Percentiles rank a stretch among this genome's conserved stretches.
These are phyloP conservation scores for Cladochytrium replicatum DNA, from an alignment of 192 early-diverging fungal genomes.

Conservation along the genomic window DNA sequence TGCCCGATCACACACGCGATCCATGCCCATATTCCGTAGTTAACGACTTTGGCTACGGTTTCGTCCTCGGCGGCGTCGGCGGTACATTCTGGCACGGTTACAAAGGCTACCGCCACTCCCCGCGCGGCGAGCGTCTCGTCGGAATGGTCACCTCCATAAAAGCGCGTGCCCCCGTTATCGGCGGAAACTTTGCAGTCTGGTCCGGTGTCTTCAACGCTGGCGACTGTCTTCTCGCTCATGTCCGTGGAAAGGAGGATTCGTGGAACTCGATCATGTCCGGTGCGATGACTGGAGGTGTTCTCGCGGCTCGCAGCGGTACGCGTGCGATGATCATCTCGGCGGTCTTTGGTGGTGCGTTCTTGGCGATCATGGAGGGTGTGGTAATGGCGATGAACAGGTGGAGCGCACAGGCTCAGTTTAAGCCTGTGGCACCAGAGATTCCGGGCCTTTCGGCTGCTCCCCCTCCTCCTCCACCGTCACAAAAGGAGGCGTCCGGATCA, in stretches of 20 bases:
- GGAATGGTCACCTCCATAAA: conserved; percentile 84
- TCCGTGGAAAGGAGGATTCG: conserved; percentile 97
- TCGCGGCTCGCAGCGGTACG: conserved; percentile 81
- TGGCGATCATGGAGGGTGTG: conserved; percentile 94
- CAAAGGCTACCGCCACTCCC: conserved; percentile 98
- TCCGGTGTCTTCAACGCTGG: conserved; percentile 95
- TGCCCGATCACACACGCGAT: conserved; percentile 42
- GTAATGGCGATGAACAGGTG: too few species aligned
- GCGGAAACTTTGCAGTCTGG: conserved; percentile 99
- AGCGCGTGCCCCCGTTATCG: conserved; percentile 84
- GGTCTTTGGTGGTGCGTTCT: conserved; percentile 80
- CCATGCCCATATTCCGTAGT: conserved; percentile 48
- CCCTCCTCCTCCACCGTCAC: too few species aligned
- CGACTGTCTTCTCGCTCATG: conserved; percentile 86
- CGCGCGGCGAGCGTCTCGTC: conserved; percentile 82
- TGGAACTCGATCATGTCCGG: conserved; percentile 98
- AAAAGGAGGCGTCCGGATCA: too few species aligned
- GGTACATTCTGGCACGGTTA: conserved; percentile 95
- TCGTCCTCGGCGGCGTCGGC: conserved; percentile 94
- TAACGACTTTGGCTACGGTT: conserved; percentile 49
- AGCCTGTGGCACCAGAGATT: too few species aligned
- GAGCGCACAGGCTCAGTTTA: too few species aligned
- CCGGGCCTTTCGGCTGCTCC: too few species aligned
- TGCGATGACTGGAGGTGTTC: conserved; percentile 85
- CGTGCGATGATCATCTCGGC: conserved; percentile 76